phyloP scores from a whole-genome alignment of 805 yeast genomes.

The Saturnispora mendoncae region DNA sequence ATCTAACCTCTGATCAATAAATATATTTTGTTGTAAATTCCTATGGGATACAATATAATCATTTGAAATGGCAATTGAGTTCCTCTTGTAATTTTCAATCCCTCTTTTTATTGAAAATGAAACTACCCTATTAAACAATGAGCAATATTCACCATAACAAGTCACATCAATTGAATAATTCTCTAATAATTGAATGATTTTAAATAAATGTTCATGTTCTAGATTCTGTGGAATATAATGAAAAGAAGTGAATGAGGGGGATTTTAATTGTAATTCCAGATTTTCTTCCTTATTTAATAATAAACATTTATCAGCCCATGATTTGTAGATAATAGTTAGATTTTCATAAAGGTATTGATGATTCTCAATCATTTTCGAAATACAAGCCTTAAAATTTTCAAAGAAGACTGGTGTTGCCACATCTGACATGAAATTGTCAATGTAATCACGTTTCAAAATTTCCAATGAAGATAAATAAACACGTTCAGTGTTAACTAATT shows the following conservation, averaged over 20 bases:
- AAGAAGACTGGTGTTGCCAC: constrained; percentile 31
- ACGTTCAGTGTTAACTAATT: constrained; percentile 41
- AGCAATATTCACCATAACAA: constrained; percentile 23
- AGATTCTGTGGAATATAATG: constrained; percentile 14
- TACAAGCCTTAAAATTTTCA: constrained; percentile 22
- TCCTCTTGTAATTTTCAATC: constrained; percentile 21
- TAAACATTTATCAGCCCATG: constrained; percentile 17
- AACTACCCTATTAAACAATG: constrained; percentile 19
- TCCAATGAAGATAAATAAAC: constrained; percentile 38
- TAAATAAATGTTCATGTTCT: constrained; percentile 17
- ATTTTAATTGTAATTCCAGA: constrained; percentile 12
- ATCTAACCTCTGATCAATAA: constrained; percentile 37
- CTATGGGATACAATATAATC: constrained; percentile 24
- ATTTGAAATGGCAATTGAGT: constrained; percentile 17
- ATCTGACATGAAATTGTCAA: constrained; percentile 31
- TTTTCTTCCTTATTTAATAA: not conserved
- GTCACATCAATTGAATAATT: constrained; percentile 19
- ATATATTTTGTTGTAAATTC: constrained; percentile 14
- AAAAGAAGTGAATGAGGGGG: constrained; percentile 21
- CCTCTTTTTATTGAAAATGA: constrained; percentile 18
- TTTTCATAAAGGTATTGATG: constrained; percentile 28
- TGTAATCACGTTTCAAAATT: constrained; percentile 35
- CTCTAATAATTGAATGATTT: constrained; percentile 17
- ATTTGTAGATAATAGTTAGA: constrained; percentile 20
- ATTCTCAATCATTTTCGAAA: constrained; percentile 24